Conservation (phyloP, 768 basidiomycete species). For the Coprinopsis cinerea region DNA sequence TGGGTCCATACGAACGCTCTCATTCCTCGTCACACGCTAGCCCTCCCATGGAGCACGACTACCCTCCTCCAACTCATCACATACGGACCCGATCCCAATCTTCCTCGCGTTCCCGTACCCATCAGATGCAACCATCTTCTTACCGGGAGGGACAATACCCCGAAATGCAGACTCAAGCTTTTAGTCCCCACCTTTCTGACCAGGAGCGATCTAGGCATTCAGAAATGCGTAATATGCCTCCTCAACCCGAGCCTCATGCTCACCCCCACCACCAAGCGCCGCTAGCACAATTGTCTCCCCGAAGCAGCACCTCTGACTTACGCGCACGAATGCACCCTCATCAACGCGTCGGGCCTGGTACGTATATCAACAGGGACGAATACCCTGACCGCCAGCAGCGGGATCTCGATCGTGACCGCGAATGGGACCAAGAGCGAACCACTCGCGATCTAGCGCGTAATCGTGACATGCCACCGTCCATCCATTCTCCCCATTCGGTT, state of each 20-base stretch:
- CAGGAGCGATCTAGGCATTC: constrained; percentile 43
- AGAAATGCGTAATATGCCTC: constrained; percentile 23
- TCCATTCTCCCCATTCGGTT: constrained; percentile 37
- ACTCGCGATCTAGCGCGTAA: constrained; percentile 17
- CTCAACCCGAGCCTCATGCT: constrained; percentile 26
- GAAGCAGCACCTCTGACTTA: constrained; percentile 22
- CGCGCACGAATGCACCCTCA: constrained; percentile 46
- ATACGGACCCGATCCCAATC: constrained; percentile 46
- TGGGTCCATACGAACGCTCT: constrained; percentile 18
- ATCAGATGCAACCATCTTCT: constrained; percentile 33
- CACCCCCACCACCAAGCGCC: constrained; percentile 24
- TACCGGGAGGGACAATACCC: constrained; percentile 41
- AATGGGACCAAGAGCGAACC: constrained; percentile 19
- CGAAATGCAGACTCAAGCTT: constrained; percentile 40
- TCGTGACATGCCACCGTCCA: constrained; percentile 17
- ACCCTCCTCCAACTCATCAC: constrained; percentile 32
- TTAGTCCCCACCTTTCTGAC: constrained; percentile 47
- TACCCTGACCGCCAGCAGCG: constrained; percentile 40
- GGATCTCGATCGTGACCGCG: constrained; percentile 34
- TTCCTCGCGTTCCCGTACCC: constrained; percentile 46
- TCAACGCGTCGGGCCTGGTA: constrained; percentile 60
- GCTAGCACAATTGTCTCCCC: constrained; percentile 30
- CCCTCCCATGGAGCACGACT: constrained; percentile 37
- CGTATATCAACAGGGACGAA: constrained; percentile 50
- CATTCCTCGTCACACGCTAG: constrained; percentile 29